Evolutionary conservation across 306 rosid species (phyloP).

Genomic region (Argentina anserina): DNA sequence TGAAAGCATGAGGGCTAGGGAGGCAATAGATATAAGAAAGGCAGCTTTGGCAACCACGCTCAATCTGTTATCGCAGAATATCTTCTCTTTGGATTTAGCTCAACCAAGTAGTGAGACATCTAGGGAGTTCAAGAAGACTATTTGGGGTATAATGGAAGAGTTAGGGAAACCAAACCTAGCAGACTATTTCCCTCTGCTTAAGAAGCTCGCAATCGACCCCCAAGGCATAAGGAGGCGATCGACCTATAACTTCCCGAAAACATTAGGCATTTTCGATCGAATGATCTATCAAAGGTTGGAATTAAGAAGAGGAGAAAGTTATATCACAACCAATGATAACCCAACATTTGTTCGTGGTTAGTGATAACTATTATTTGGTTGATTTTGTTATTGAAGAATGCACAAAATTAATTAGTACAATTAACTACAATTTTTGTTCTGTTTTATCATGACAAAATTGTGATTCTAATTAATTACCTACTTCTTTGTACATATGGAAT

Average conservation of each 20-base stretch:
- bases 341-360: background rate
- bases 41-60: no score
- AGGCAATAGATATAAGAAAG: no score
- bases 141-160: background rate
- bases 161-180: background rate
- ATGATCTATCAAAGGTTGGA: background rate
- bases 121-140: constrained; percentile 13
- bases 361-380: background rate
- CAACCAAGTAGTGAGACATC: no score
- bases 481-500: no score
- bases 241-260: background rate
- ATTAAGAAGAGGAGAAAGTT: background rate
- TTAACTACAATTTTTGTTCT: no score
- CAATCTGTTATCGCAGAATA: no score
- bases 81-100: no score
- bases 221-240: background rate
- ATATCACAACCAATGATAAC: background rate
- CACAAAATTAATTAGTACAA: no score
- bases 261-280: background rate
- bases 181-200: background rate
- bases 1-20: no score
- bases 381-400: no score
- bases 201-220: constrained; percentile 3
- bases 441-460: no score
- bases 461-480: background rate